Conservation (phyloP, 306 rosid species). For the Cucurbita maxima region DNA sequence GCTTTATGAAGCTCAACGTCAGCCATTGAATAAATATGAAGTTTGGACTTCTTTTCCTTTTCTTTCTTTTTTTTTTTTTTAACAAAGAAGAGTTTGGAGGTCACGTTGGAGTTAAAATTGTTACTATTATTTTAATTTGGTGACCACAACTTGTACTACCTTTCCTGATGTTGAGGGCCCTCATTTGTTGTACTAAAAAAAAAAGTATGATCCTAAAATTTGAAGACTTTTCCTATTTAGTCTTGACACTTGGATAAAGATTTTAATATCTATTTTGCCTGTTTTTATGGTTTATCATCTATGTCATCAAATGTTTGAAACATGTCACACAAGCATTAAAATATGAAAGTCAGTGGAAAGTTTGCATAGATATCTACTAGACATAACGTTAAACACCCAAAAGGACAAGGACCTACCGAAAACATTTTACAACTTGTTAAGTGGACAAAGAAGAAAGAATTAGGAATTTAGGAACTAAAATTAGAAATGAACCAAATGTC, state of each 20-base stretch:
- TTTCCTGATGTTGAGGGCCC: too few relatives aligned
- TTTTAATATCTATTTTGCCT: not conserved
- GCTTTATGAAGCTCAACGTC: not conserved
- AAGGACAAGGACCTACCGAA: too few relatives aligned
- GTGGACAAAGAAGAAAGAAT: not conserved
- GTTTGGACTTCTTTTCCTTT: not conserved
- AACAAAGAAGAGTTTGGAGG: not conserved
- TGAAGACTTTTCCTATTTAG: not conserved
- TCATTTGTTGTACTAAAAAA: too few relatives aligned
- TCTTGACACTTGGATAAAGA: not conserved
- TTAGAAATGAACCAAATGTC: not conserved
- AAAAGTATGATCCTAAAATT: not conserved
- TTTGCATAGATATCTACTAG: too few relatives aligned
- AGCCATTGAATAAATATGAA: not conserved
- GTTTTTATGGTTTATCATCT: too few relatives aligned
- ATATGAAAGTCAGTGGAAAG: not conserved
- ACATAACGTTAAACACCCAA: not conserved
- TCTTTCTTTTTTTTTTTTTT: too few relatives aligned
- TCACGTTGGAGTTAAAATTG: not conserved
- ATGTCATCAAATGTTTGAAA: not conserved
- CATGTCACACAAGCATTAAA: not conserved
- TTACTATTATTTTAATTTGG: not conserved
- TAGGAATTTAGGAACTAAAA: too few relatives aligned
- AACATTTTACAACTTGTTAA: not conserved
- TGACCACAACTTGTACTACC: not conserved